A percentile compares a stretch with the other conserved stretches of the same genome.
phyloP scores from a whole-genome alignment of 2,329 filamentous ascomycete genomes.

The Periconia sp. region DNA sequence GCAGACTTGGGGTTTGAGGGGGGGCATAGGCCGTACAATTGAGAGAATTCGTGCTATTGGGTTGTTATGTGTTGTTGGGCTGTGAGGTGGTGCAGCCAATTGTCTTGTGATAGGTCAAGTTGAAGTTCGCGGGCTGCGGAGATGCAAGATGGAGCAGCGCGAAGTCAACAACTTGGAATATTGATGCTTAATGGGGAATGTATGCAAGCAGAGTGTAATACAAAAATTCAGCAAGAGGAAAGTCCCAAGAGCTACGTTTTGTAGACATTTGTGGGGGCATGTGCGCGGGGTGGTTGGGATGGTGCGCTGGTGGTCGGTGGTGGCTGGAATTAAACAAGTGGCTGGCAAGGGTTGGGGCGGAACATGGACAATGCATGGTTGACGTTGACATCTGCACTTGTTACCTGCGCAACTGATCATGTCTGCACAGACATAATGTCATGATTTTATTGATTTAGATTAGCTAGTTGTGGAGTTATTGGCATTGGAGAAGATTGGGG shows the following conservation, averaged over 20 bases:
- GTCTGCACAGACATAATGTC: no score
- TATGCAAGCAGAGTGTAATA: not conserved
- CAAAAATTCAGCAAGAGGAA: not conserved
- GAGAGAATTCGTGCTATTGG: no score
- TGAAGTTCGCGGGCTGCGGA: no score
- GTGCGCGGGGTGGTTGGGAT: conserved; percentile 26
- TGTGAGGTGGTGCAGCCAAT: no score
- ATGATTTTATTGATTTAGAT: no score
- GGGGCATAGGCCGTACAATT: no score
- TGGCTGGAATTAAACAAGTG: conserved; percentile 14
- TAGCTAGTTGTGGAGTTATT: no score
- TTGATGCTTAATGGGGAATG: not conserved
- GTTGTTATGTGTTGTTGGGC: no score
- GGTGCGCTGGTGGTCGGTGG: conserved; percentile 1
- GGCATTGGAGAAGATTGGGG: not conserved
- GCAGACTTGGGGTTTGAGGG: no score
- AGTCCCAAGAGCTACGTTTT: conserved; percentile 21
- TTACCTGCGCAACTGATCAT: not conserved
- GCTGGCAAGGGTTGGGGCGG: conserved; percentile 7
- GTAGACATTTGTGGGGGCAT: conserved; percentile 27
- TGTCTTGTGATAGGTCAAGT: no score
- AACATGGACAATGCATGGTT: not conserved
- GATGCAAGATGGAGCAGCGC: no score
- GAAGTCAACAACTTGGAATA: not conserved
- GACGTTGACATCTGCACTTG: not conserved